Evolutionary conservation across 148 eudicot genomes (phyloP).

Genomic region (Suaeda aralocaspica): DNA sequence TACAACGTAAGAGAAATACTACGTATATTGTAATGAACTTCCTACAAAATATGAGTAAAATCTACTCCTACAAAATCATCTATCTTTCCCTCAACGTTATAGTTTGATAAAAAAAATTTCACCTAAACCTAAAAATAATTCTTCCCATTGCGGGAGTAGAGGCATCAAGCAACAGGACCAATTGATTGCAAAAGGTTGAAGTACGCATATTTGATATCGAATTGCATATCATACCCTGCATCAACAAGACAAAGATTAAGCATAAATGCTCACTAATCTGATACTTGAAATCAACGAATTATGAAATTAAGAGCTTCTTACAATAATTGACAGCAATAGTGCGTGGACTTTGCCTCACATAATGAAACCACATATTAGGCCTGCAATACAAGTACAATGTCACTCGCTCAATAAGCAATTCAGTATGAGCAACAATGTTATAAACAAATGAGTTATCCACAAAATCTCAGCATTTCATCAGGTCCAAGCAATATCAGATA

Average conservation of each 20-base stretch:
- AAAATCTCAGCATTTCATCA: background rate
- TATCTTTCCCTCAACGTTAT: too few species aligned
- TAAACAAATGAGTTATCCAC: background rate
- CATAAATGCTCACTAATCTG: background rate
- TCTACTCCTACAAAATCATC: too few species aligned
- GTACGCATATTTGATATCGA: conserved; percentile 89
- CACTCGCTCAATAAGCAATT: too few species aligned
- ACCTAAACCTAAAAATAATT: conserved; percentile 2
- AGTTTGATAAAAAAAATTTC: background rate
- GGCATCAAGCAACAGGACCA: conserved; percentile 13
- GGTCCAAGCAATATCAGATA: background rate
- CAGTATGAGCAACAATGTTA: background rate
- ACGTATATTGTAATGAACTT: too few species aligned
- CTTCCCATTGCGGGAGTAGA: background rate
- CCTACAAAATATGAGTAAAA: too few species aligned
- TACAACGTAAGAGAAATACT: too few species aligned
- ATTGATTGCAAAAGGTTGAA: conserved; percentile 87
- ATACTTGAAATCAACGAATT: background rate
- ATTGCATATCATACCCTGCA: conserved; percentile 99
- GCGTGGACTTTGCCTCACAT: conserved; percentile 83
- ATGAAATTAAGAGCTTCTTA: conserved; percentile 25
- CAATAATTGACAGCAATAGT: conserved; percentile 91
- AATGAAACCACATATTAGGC: conserved; percentile 99
- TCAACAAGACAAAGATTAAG: conserved; percentile 14
- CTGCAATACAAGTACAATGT: conserved; percentile 36